Base-by-base conservation (phyloP, 23 red algal species). In the Gracilaria vermiculophylla region DNA sequence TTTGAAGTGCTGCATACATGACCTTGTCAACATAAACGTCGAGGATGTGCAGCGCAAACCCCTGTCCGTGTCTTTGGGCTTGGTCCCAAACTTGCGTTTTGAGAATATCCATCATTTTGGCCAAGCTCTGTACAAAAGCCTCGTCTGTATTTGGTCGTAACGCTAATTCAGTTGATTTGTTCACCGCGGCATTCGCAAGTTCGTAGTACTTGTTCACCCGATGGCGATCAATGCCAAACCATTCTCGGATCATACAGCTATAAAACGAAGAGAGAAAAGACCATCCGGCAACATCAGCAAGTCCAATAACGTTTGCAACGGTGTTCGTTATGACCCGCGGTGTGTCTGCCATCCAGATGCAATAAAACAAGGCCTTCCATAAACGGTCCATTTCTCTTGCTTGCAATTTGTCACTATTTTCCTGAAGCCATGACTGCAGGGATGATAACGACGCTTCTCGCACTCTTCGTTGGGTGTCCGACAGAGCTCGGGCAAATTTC, bases 181-280 rank as follows among this genome's bases (percentile, higher is more conserved):
- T 62, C 51, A 93, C 44, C 54, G 61, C 42, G 25, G 40, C 45
- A 28, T 69, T 84, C 14, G 81, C 53, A 42, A 93, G 90, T 56
- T 85, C 80, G 73, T 93, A 93, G 52, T 77, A 93, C 90, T 93
- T 93, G 33, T 93, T 78, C 6, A 93, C 82, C 11, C 90, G 77
- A 72, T 86, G 79, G 48, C 78, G 69, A 25, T 93, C 90, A 79
- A 93, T 74, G 17, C 90, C 90, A 84, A 56, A 72, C 90, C 90
- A 93, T 55, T 93, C 90, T 28, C 90, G 40, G 41, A 93, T 76
- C 27, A 93, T 43, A 33, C 90, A 93, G 31, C 37, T 84, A 43
- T 84, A 69, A 35, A 72, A 54, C 1, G 58, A 43, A n/a, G 52
- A 27, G 33, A 93, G 53, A 61, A 82, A 93, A 32, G 40, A 36